Percentiles rank a stretch among this genome's conserved stretches.
Conservation (phyloP, 2,329 filamentous ascomycete genomes). For the Chaetomiaceae sp. region DNA sequence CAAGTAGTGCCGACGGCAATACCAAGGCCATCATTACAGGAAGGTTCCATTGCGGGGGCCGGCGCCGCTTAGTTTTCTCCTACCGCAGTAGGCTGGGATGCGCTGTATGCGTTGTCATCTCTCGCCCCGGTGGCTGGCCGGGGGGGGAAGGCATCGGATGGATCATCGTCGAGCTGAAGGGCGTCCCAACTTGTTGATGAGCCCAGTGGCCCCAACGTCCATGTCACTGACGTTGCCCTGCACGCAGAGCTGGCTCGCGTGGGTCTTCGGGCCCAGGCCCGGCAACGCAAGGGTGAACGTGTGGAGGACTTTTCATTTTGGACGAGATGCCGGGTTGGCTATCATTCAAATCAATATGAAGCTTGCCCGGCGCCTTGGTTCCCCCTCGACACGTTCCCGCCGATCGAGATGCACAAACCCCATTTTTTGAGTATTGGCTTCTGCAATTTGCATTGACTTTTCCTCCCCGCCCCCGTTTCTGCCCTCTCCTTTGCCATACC, state of each 20-base stretch:
- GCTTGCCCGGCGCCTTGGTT: conserved; percentile 3
- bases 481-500: neutral
- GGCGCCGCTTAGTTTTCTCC: neutral
- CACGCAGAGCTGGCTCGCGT: neutral
- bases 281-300: neutral
- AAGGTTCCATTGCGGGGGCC: conserved; percentile 1
- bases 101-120: neutral
- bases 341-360: conserved; percentile 19
- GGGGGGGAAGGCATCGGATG: neutral
- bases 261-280: conserved; percentile 6
- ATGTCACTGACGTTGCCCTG: no score
- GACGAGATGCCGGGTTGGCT: no score
- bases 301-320: no score
- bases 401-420: neutral
- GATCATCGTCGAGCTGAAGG: neutral
- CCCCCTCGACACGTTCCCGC: neutral
- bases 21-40: no score
- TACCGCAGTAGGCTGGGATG: no score
- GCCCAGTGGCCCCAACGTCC: no score
- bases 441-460: no score
- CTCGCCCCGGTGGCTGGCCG: no score
- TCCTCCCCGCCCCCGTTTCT: neutral
- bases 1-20: no score
- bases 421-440: no score
- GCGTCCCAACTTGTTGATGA: no score